These are phyloP conservation scores for Fusarium bulbicola DNA, from an alignment of 2,329 filamentous ascomycete species.

Conservation along the genomic window DNA sequence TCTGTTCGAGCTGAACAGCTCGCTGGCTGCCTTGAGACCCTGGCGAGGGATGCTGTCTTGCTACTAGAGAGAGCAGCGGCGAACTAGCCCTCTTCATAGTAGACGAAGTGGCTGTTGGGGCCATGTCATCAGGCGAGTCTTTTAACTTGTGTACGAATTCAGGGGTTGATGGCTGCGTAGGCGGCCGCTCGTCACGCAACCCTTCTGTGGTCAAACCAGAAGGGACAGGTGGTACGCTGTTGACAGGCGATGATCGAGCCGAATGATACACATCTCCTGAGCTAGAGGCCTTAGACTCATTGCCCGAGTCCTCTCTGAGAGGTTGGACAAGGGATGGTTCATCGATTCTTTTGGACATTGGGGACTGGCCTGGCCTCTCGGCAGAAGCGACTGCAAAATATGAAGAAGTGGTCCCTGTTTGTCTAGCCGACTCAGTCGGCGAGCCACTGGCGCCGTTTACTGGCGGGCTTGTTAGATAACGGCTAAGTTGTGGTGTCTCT, in stretches of 20 bases:
- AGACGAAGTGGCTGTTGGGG: not conserved
- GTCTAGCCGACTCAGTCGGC: not conserved
- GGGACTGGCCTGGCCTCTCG: conserved; percentile 1
- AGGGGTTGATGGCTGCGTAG: not conserved
- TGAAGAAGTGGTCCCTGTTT: conserved; percentile 8
- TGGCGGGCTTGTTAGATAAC: conserved; percentile 3
- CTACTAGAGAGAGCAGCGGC: conserved; percentile 5
- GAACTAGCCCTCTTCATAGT: conserved; percentile 24
- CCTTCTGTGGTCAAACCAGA: conserved; percentile 19
- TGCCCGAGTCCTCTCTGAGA: conserved; percentile 32
- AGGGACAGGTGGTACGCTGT: conserved; percentile 11
- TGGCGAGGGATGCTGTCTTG: not conserved
- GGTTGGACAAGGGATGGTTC: conserved; percentile 25
- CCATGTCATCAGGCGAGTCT: conserved; percentile 13
- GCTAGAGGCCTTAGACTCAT: conserved; percentile 29
- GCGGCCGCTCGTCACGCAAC: not conserved
- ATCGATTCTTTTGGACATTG: conserved; percentile 14
- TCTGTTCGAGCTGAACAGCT: conserved; percentile 10
- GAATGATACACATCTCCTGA: conserved; percentile 34
- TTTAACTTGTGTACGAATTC: conserved; percentile 29
- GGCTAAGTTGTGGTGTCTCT: conserved; percentile 19
- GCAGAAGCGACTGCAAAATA: conserved; percentile 20
- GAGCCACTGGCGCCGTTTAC: conserved; percentile 4
- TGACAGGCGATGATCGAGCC: conserved; percentile 34
- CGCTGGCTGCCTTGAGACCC: not conserved